These are phyloP conservation scores for Whalleya microplaca DNA, from an alignment of 2,329 filamentous ascomycete species.

Conservation along the genomic window DNA sequence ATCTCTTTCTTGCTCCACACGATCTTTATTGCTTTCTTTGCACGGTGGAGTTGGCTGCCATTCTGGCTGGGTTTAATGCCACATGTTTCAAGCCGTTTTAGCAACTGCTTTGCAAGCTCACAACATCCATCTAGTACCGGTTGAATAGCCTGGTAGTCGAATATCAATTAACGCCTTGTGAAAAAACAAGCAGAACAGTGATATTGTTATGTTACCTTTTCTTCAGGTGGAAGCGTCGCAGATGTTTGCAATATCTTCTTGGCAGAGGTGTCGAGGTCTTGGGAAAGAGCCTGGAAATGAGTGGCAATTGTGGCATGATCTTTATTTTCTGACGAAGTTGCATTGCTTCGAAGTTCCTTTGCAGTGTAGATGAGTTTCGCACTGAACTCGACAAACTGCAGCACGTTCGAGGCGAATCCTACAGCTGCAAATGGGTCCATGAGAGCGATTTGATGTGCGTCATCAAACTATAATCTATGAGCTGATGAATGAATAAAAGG, in stretches of 20 bases:
- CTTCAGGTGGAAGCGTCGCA: conserved; percentile 7
- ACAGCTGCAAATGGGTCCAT: conserved; percentile 28
- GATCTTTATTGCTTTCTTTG: conserved; percentile 8
- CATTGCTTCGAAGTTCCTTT: conserved; percentile 21
- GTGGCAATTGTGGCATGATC: conserved; percentile 14
- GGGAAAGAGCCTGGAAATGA: conserved; percentile 16
- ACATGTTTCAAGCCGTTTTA: conserved; percentile 16
- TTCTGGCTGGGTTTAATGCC: conserved; percentile 11
- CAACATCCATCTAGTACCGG: conserved; percentile 20
- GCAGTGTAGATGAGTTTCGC: conserved; percentile 18
- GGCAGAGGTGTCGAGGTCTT: conserved; percentile 14
- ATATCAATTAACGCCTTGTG: too few species aligned
- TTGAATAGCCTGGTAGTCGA: conserved; percentile 9
- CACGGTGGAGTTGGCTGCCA: conserved; percentile 9
- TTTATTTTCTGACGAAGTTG: conserved; percentile 22
- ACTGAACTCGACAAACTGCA: conserved; percentile 24
- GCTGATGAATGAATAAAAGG: too few species aligned
- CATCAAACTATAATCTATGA: too few species aligned
- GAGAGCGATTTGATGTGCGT: background rate
- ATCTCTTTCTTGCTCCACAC: conserved; percentile 27
- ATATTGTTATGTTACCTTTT: conserved; percentile 7
- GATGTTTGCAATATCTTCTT: conserved; percentile 16
- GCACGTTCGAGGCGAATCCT: conserved; percentile 26
- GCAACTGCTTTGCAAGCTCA: conserved; percentile 18
- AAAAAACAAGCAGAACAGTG: background rate